Percentiles rank a stretch among this genome's conserved stretches.
Conservation (phyloP, 2,329 filamentous ascomycete genomes). For the Arachnopeziza araneosa region DNA sequence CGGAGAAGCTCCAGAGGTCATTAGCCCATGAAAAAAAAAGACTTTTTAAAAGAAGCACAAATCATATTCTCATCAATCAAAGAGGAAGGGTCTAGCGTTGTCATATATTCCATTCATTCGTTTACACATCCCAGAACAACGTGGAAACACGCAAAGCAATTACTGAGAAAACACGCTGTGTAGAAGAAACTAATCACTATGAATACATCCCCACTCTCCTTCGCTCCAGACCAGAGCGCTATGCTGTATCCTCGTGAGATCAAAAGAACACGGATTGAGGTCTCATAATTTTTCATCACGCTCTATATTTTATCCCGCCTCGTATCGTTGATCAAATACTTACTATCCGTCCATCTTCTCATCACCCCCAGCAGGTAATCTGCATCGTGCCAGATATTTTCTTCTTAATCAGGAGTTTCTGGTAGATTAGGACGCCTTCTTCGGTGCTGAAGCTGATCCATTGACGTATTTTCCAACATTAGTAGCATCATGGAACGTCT, state of each 20-base stretch:
- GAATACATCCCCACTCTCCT: neutral
- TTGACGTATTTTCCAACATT: slow-evolving; percentile 70
- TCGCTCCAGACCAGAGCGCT: neutral
- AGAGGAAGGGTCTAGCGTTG: neutral
- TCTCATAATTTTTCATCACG: neutral
- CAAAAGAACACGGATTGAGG: neutral
- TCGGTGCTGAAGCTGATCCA: slow-evolving; percentile 47
- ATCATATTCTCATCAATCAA: neutral
- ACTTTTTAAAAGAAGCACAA: neutral
- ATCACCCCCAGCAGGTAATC: neutral
- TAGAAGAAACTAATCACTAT: neutral
- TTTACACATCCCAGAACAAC: neutral
- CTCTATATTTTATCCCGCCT: neutral
- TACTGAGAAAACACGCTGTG: neutral
- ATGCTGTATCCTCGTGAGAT: neutral
- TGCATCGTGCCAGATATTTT: neutral
- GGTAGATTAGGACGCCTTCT: slow-evolving; percentile 44
- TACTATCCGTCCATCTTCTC: neutral
- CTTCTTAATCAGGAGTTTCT: neutral
- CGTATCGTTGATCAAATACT: neutral
- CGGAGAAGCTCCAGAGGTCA: neutral
- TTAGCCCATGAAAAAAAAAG: neutral
- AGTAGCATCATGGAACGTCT: slow-evolving; percentile 73
- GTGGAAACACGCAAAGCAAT: neutral
- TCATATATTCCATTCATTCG: neutral